Evolutionary conservation across 1,139 yeast genomes (phyloP).

Genomic region (Blastobotrys proliferans): DNA sequence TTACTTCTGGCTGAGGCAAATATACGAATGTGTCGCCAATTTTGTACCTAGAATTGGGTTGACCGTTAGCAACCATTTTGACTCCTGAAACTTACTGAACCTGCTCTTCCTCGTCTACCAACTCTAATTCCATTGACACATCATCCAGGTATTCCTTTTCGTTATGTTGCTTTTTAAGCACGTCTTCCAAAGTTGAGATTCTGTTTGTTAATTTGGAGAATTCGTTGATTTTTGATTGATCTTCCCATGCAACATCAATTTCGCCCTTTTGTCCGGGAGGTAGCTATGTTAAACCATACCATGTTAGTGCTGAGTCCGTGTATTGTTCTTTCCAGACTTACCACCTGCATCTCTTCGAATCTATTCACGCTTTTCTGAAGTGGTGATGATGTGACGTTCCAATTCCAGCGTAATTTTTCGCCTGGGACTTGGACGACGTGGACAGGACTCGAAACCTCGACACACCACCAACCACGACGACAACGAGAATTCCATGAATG

Average conservation of each 20-base stretch:
- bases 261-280: slow-evolving; percentile 42
- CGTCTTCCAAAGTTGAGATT: slow-evolving; percentile 54
- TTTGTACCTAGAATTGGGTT: slow-evolving; percentile 38
- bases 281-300: too few relatives aligned
- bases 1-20: slow-evolving; percentile 60
- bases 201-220: slow-evolving; percentile 78
- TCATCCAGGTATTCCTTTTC: slow-evolving; percentile 91
- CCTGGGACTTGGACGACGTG: too few relatives aligned
- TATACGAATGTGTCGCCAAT: slow-evolving; percentile 76
- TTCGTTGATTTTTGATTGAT: slow-evolving; percentile 83
- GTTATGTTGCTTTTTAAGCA: slow-evolving; percentile 47
- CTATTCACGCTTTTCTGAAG: not conserved
- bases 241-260: slow-evolving; percentile 79
- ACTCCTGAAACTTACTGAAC: slow-evolving; percentile 24
- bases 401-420: not conserved
- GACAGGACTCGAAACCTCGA: too few relatives aligned
- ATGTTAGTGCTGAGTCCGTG: too few relatives aligned
- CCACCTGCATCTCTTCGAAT: slow-evolving; percentile 14
- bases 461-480: too few relatives aligned
- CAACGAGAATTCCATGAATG: not conserved
- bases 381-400: not conserved
- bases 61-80: slow-evolving; percentile 24
- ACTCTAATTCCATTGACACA: slow-evolving; percentile 76
- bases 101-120: slow-evolving; percentile 71
- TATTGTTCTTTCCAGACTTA: slow-evolving; percentile 6